phyloP scores from a whole-genome alignment of 2,329 filamentous ascomycete genomes.

The Neurospora sp. region DNA sequence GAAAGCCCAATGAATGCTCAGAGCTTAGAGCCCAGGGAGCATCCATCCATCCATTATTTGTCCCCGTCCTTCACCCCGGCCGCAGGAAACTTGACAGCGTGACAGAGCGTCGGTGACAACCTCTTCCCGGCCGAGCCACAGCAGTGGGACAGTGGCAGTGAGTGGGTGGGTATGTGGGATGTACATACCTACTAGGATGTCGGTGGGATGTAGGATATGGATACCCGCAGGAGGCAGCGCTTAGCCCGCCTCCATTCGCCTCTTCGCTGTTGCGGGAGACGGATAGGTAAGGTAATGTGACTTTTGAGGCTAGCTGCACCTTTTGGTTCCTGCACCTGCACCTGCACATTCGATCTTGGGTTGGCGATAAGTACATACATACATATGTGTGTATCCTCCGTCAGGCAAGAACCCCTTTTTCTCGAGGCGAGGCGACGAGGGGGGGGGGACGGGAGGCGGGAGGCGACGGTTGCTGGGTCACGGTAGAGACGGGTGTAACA shows the following conservation, averaged over 20 bases:
- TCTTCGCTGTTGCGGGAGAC: neutral
- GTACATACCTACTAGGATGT: neutral
- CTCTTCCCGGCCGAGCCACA: neutral
- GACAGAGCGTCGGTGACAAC: neutral
- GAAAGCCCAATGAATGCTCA: too few relatives aligned
- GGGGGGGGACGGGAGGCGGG: neutral
- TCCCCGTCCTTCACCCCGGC: neutral
- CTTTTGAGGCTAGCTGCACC: neutral
- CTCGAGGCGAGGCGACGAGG: neutral
- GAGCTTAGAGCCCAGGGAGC: too few relatives aligned
- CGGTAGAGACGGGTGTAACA: neutral
- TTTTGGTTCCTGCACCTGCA: neutral
- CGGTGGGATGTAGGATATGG: neutral
- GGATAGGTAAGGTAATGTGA: neutral
- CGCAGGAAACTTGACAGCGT: neutral
- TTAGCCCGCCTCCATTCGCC: neutral
- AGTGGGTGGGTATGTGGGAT: neutral
- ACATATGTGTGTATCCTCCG: too few relatives aligned
- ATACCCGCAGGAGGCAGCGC: neutral
- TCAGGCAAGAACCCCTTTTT: neutral
- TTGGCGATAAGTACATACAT: too few relatives aligned
- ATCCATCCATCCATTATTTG: too few relatives aligned
- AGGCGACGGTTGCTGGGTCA: neutral
- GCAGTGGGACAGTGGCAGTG: neutral
- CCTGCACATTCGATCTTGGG: neutral